Conservation (phyloP, 257 asterid species). For the Penstemon davidsonii region DNA sequence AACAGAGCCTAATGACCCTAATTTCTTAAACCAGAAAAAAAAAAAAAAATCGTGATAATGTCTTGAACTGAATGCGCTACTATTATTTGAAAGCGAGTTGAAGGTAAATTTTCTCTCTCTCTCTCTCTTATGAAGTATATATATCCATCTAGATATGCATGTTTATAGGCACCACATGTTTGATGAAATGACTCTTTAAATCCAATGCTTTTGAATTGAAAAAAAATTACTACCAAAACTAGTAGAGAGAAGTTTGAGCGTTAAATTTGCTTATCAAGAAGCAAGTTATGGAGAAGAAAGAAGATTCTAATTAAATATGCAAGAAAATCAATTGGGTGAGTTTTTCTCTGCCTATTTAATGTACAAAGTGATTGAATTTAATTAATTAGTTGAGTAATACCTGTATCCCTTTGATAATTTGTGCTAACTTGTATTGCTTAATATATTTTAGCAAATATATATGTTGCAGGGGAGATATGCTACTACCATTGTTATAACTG, state of each 20-base stretch:
- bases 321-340: conserved; percentile 16
- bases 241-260: not conserved
- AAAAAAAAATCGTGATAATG: too few relatives aligned
- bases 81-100: too few relatives aligned
- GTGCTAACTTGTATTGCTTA: too few relatives aligned
- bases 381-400: not conserved
- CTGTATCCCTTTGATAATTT: too few relatives aligned
- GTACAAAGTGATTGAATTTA: not conserved
- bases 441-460: too few relatives aligned
- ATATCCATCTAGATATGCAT: too few relatives aligned
- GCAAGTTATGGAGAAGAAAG: conserved; percentile 40
- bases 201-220: not conserved
- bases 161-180: conserved; percentile 15
- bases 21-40: too few relatives aligned
- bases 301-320: conserved; percentile 37
- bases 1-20: too few relatives aligned
- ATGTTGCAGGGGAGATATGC: not conserved
- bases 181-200: conserved; percentile 26
- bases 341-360: conserved; percentile 3
- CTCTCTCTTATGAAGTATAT: too few relatives aligned
- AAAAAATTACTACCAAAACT: not conserved
- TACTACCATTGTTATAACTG: not conserved
- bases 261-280: conserved; percentile 41
- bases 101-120: too few relatives aligned
- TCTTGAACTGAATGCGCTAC: too few relatives aligned